Evolutionary conservation across 2,329 filamentous ascomycete genomes (phyloP), one percentile per base, ranked within the genome.

Genomic region (Microcyclospora tardicrescens): DNA sequence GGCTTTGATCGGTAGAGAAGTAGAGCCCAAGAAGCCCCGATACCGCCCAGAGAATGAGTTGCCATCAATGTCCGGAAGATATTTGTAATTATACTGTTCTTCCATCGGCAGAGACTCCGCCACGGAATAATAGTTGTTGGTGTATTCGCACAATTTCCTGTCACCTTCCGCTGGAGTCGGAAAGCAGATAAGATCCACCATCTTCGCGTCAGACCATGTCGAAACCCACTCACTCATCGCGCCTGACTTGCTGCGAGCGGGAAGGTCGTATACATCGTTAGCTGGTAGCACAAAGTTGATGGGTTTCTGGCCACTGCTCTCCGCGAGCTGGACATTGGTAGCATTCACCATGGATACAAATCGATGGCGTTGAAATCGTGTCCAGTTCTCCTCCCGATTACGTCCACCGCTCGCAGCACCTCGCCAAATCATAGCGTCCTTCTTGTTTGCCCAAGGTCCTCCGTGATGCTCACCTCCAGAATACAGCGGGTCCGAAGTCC

Each of bases 11-110:
- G 80, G 80, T 8, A 87, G 58, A 12, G 73, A 78, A 2, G 75
- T 81, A 24, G 75, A 81, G 28, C 72, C 68, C 16, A 89, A 63
- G 56, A 87, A 85, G 6, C 55, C 61, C 61, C 30, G 14, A 32
- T 32, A n/a, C 10, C 30, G 30, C 4, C 30, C 30, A 11, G 52
- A 58, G 49, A 63, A 64, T 12, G 52, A 56, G 48, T 78, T 76
- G 1, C 83, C 84, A 57, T 89, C 84, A 40, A 89, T 72, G 55
- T 91, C 84, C 0, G 80, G 75, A 2, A 89, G 66, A 53, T 75
- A 83, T 55, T 85, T 87, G 61, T 68, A 65, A 2, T 54, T 43
- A 51, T 65, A 71, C 43, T 64, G 61, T n/a, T 66, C 47, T 5
- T 51, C 47, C 56, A 66, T 61, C 2, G 57, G 44, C 29, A 63